phyloP scores from a whole-genome alignment of 495 filamentous ascomycete genomes.

The Podospora fimiseda region DNA sequence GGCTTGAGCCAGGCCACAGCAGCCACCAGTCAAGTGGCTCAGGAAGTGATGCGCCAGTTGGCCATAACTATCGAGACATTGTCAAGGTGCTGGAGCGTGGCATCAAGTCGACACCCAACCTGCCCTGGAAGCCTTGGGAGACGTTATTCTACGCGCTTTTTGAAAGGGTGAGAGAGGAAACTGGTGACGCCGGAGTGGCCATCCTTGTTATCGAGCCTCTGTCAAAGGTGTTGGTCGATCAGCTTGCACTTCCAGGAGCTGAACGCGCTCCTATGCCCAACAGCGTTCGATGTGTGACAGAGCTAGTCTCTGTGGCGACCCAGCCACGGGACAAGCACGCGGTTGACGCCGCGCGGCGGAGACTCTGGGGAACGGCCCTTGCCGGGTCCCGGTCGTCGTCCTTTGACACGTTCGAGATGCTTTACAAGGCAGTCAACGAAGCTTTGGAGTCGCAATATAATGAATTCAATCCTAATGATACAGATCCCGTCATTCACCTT shows the following conservation, averaged over 20 bases:
- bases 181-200: conserved; percentile 57
- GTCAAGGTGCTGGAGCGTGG: conserved; percentile 62
- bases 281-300: conserved; percentile 27
- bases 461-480: conserved; percentile 17
- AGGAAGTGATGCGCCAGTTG: conserved; percentile 30
- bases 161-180: conserved; percentile 54
- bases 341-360: conserved; percentile 50
- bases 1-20: conserved; percentile 27
- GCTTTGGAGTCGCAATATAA: conserved; percentile 42
- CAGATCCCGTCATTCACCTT: conserved; percentile 21
- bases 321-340: conserved; percentile 48
- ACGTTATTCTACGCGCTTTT: conserved; percentile 53
- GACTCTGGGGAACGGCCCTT: conserved; percentile 52
- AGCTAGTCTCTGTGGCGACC: conserved; percentile 32
- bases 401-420: conserved; percentile 54
- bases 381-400: conserved; percentile 35
- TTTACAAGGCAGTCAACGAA: conserved; percentile 50
- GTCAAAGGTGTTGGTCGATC: conserved; percentile 44
- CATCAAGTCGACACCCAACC: conserved; percentile 39
- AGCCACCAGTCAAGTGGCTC: conserved; percentile 31
- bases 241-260: conserved; percentile 9
- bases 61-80: conserved; percentile 62
- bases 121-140: conserved; percentile 51
- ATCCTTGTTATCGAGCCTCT: conserved; percentile 65
- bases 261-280: conserved; percentile 1